Percentiles rank a stretch among this genome's conserved stretches.
These are phyloP conservation scores for Tremella yokohamensis DNA, from an alignment of 768 basidiomycete genomes.

Conservation along the genomic window DNA sequence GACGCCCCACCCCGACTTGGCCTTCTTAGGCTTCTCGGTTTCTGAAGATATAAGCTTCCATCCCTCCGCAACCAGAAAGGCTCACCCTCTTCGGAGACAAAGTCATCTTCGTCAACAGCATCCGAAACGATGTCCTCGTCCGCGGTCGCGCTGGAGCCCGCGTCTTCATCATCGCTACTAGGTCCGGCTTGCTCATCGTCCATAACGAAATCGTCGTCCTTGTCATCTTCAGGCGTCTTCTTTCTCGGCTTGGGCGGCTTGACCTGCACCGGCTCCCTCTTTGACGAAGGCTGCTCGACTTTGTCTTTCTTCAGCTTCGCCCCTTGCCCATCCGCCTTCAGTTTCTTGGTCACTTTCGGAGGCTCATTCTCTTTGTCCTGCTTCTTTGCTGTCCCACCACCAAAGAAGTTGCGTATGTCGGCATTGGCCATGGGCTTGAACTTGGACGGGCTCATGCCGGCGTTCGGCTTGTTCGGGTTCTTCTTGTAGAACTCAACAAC, in stretches of 20 bases:
- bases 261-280: constrained; percentile 5
- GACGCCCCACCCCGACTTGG: constrained; percentile 13
- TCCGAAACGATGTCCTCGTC: constrained; percentile 15
- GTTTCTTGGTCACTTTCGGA: constrained; percentile 3
- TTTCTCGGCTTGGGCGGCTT: constrained; percentile 8
- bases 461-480: constrained; percentile 26
- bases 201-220: constrained; percentile 34
- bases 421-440: background rate
- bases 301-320: background rate
- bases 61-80: no score
- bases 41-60: background rate
- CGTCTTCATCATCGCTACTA: constrained; percentile 15
- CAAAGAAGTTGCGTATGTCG: constrained; percentile 6
- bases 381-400: background rate
- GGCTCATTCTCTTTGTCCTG: constrained; percentile 9
- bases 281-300: background rate
- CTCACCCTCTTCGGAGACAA: constrained; percentile 9
- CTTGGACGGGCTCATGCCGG: constrained; percentile 2
- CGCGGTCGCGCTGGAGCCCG: constrained; percentile 12
- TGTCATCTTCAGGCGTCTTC: constrained; percentile 11
- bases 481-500: constrained; percentile 28
- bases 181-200: constrained; percentile 27
- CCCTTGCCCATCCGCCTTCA: background rate
- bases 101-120: constrained; percentile 5
- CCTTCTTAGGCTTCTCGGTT: constrained; percentile 13